Evolutionary conservation across 805 yeast genomes (phyloP), one percentile per base, ranked within the genome.

Genomic region (Teunomyces aglyptinius): DNA sequence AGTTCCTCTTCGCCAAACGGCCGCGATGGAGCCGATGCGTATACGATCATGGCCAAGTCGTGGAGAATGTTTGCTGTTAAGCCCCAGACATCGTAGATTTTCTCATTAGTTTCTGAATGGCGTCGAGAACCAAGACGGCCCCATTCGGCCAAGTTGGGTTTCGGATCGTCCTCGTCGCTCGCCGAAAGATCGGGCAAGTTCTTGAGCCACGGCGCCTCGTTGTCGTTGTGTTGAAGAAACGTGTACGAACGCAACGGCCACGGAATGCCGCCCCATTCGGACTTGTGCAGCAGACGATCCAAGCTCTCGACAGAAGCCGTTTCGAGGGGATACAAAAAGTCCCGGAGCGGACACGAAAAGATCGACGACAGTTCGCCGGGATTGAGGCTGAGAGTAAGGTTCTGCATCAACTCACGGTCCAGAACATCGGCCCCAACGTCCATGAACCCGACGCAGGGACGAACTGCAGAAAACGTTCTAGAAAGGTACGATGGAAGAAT

Each of bases 401-500:
- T 60, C 13, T 55, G 53, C 32, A 58, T 54, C 26, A 59, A 47
- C 12, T 55, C 63, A 2, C 49, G 34, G 10, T 60, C 61, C 16
- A 53, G 47, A 4, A 56, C 46, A 15, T 49, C 43, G 16, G 38
- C 38, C 16, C 20, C 64, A 65, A 74, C 65, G 44, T 75, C 77
- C 57, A 86, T 67, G 51, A 83, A 79, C 33, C 86, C 89, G 24
- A 84, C 77, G 52, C 90, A 78, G 0, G 98, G 98, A 41, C 85
- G 74, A 3, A 92, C 97, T 10, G 89, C 89, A 32, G 88, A 73
- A 49, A 89, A 79, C 3, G 95, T 89, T 49, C 96, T 73, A 6
- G 96, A 86, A 15, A 92, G 64, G 59, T 89, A 91, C 46, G 89
- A 77, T 1, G 98, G 97, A 54, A 91, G 59, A 7, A 74, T 71